Evolutionary conservation across 257 asterid genomes (phyloP).

Genomic region (Scutellaria minor): DNA sequence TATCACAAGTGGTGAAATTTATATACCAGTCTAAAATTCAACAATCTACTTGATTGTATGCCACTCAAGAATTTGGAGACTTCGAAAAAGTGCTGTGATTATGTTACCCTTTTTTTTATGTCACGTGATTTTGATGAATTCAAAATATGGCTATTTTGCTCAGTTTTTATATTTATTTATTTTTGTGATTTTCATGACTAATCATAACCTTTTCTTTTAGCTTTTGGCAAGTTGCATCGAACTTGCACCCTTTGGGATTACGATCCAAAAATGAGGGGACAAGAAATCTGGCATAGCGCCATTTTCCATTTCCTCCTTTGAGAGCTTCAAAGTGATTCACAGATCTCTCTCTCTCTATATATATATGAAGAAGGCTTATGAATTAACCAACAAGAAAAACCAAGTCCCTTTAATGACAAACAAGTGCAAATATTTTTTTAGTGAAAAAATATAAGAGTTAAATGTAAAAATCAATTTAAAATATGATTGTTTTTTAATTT

Average conservation of each 20-base stretch:
- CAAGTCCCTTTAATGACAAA: not conserved
- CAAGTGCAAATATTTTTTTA: no score
- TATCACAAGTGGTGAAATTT: no score
- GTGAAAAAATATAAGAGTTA: no score
- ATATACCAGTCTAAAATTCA: no score
- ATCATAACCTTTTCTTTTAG: not conserved
- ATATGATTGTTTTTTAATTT: no score
- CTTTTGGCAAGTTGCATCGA: slow-evolving; percentile 33
- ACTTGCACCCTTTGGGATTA: not conserved
- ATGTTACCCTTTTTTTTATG: no score
- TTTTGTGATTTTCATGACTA: not conserved
- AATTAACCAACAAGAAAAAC: not conserved
- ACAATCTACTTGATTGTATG: no score
- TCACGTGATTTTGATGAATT: no score
- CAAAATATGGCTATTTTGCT: not conserved
- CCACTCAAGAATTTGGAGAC: no score
- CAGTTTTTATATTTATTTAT: not conserved
- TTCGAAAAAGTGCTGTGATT: no score
- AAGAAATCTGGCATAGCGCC: slow-evolving; percentile 22
- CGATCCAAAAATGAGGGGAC: slow-evolving; percentile 37
- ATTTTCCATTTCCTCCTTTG: not conserved
- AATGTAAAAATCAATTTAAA: no score
- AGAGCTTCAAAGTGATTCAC: not conserved
- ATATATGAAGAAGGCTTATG: not conserved
- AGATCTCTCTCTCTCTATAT: not conserved